A percentile compares a stretch with the other conserved stretches of the same genome.
phyloP scores from a whole-genome alignment of 2,329 filamentous ascomycete species.

The Beauveria sp. region DNA sequence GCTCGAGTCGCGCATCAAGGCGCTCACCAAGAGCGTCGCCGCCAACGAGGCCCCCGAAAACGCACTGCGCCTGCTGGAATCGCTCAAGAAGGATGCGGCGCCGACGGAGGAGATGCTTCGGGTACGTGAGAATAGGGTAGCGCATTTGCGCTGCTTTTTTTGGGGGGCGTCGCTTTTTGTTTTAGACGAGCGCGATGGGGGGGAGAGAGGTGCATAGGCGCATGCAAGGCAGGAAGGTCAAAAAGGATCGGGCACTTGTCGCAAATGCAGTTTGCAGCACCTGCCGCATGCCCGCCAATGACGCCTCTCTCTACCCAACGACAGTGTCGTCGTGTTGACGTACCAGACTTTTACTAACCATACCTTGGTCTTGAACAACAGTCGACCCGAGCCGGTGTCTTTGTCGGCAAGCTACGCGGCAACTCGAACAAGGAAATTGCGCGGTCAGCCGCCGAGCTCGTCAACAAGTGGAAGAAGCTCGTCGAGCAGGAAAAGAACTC shows the following conservation, averaged over 20 bases:
- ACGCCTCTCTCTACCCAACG: not conserved
- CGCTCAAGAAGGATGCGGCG: slow-evolving; percentile 70
- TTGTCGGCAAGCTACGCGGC: slow-evolving; percentile 71
- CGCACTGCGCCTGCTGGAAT: slow-evolving; percentile 66
- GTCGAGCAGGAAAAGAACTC: slow-evolving; percentile 58
- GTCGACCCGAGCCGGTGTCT: slow-evolving; percentile 84
- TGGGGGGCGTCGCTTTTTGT: not conserved
- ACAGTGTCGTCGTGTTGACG: not conserved
- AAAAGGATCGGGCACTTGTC: not conserved
- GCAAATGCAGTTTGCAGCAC: not conserved
- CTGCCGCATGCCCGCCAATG: not conserved
- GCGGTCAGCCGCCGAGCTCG: slow-evolving; percentile 69
- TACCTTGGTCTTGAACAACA: slow-evolving; percentile 20
- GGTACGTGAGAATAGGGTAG: slow-evolving; percentile 36
- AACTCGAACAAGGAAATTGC: slow-evolving; percentile 78
- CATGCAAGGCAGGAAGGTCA: too few relatives aligned
- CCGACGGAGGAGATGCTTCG: slow-evolving; percentile 87
- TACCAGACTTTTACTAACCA: slow-evolving; percentile 1
- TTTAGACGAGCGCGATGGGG: not conserved
- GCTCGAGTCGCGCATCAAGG: slow-evolving; percentile 68
- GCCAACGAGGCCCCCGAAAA: slow-evolving; percentile 67
- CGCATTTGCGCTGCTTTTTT: too few relatives aligned
- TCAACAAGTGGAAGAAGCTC: slow-evolving; percentile 78
- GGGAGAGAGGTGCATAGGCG: not conserved
- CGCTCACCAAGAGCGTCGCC: slow-evolving; percentile 69